Evolutionary conservation across 768 basidiomycete genomes (phyloP).

Genomic region (Neoboletus subvelutipes): DNA sequence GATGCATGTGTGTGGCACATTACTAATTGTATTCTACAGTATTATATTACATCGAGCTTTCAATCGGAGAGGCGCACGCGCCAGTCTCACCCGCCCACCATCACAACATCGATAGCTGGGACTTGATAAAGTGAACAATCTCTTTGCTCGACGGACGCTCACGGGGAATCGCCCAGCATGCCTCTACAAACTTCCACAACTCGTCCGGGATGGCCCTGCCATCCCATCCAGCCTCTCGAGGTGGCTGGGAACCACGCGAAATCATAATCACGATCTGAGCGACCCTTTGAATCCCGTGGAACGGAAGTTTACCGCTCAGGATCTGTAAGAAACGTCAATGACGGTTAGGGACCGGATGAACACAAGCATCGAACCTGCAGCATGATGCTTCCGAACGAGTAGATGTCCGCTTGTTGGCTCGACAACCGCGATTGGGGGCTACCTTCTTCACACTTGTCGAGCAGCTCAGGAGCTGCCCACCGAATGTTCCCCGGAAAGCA

Average conservation of each 20-base stretch:
- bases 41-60: not conserved
- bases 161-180: constrained; percentile 21
- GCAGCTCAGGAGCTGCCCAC: constrained; percentile 32
- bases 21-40: not conserved
- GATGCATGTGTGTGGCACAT: not conserved
- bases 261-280: constrained; percentile 28
- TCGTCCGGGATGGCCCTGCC: constrained; percentile 22
- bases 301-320: constrained; percentile 26
- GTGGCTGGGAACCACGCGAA: constrained; percentile 5
- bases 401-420: constrained; percentile 22
- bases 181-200: constrained; percentile 23
- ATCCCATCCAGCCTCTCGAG: constrained; percentile 20
- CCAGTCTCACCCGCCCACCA: not conserved
- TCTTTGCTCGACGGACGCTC: constrained; percentile 18
- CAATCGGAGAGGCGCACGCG: not conserved
- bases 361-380: constrained; percentile 19
- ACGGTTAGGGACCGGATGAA: not conserved
- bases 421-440: constrained; percentile 3
- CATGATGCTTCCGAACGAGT: constrained; percentile 32
- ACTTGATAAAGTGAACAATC: constrained; percentile 16
- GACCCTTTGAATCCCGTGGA: constrained; percentile 18
- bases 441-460: constrained; percentile 2
- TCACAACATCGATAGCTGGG: not conserved
- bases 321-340: constrained; percentile 10
- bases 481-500: constrained; percentile 27